Percentiles rank a stretch among this genome's conserved stretches.
These are phyloP conservation scores for Lentinus polychrous DNA, from an alignment of 1,284 basidiomycete species.

Conservation along the genomic window DNA sequence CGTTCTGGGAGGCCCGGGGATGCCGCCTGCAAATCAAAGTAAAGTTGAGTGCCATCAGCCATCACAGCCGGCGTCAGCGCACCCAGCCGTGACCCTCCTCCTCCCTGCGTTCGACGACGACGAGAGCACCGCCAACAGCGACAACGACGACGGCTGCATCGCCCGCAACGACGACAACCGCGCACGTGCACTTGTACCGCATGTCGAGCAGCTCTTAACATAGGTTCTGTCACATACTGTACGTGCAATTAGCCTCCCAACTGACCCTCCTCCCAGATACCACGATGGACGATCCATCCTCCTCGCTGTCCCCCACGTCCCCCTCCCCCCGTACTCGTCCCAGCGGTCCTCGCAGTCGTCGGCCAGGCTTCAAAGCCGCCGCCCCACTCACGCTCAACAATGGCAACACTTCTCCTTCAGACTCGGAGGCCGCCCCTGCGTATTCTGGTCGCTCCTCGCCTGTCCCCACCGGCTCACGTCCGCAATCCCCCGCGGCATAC, in stretches of 20 bases:
- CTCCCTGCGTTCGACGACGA: not conserved
- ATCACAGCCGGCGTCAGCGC: not conserved
- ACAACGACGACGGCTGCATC: not conserved
- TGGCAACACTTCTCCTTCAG: slow-evolving; percentile 3
- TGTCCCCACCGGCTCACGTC: slow-evolving; percentile 3
- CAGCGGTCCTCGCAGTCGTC: slow-evolving; percentile 11
- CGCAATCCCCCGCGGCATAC: slow-evolving; percentile 8
- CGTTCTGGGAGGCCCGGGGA: too few species aligned
- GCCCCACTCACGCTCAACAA: slow-evolving; percentile 1
- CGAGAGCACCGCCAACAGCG: too few species aligned
- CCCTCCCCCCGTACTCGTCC: slow-evolving; percentile 11
- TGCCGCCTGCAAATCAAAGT: not conserved
- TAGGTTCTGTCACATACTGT: not conserved
- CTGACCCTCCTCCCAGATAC: not conserved
- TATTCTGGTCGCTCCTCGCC: slow-evolving; percentile 13
- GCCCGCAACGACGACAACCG: not conserved
- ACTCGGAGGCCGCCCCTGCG: slow-evolving; percentile 6
- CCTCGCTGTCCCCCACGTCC: not conserved
- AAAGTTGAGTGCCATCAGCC: not conserved
- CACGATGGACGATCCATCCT: slow-evolving; percentile 3
- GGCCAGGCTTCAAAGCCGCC: slow-evolving; percentile 3
- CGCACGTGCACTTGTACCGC: not conserved
- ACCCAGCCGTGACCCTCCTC: not conserved
- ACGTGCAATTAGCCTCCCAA: not conserved
- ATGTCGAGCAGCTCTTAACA: slow-evolving; percentile 5